phyloP scores from a whole-genome alignment of 257 asterid species.

The Plantago major region DNA sequence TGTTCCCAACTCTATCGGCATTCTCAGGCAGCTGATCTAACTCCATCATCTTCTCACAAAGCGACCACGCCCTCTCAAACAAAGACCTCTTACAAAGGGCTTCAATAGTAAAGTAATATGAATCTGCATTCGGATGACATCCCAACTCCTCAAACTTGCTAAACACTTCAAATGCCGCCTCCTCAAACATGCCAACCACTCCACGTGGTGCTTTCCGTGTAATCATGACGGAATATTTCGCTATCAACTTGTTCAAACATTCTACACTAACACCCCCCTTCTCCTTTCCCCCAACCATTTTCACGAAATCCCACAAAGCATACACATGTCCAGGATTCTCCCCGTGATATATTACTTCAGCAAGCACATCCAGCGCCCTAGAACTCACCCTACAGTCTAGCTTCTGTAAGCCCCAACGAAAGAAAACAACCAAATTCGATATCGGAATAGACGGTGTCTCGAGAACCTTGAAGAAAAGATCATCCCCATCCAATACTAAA shows the following conservation, averaged over 20 bases:
- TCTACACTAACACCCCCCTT: conserved; percentile 44
- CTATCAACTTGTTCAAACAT: conserved; percentile 53
- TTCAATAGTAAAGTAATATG: conserved; percentile 65
- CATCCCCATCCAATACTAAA: conserved; percentile 46
- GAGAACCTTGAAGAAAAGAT: conserved; percentile 53
- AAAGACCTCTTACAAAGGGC: conserved; percentile 71
- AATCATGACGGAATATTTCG: conserved; percentile 37
- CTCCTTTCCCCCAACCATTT: conserved; percentile 49
- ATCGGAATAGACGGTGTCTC: conserved; percentile 51
- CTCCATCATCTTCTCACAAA: conserved; percentile 65
- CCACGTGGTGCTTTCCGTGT: too few species aligned
- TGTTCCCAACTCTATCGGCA: conserved; percentile 54
- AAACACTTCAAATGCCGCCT: conserved; percentile 65
- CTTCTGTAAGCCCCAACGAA: conserved; percentile 51
- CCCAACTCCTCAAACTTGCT: conserved; percentile 74
- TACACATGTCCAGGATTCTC: conserved; percentile 42
- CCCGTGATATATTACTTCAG: conserved; percentile 36
- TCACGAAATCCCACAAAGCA: conserved; percentile 73
- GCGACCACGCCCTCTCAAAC: conserved; percentile 53
- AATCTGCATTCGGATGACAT: conserved; percentile 46
- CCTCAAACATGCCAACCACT: too few species aligned
- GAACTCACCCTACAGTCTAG: conserved; percentile 33
- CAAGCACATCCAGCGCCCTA: conserved; percentile 40
- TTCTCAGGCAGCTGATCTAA: conserved; percentile 45
- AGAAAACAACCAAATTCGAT: conserved; percentile 60